phyloP scores from a whole-genome alignment of 2,329 filamentous ascomycete genomes.

The Ceratocystis destructans region DNA sequence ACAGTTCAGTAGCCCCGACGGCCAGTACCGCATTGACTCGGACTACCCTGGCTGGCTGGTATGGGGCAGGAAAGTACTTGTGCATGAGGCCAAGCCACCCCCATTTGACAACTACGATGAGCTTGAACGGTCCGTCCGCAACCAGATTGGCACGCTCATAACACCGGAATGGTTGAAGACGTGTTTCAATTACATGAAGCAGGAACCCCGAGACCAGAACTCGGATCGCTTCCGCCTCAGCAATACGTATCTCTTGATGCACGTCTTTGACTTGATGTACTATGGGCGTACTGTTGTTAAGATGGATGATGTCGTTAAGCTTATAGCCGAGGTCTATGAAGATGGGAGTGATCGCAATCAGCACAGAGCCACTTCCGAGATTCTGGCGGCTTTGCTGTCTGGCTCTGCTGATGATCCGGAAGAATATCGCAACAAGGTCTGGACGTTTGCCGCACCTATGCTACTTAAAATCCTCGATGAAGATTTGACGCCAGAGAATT shows the following conservation, averaged over 20 bases:
- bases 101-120: constrained; percentile 64
- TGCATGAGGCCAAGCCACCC: constrained; percentile 56
- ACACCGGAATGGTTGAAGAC: constrained; percentile 74
- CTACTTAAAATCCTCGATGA: constrained; percentile 78
- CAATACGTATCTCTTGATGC: constrained; percentile 73
- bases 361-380: constrained; percentile 88
- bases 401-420: constrained; percentile 66
- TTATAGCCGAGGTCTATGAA: constrained; percentile 64
- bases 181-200: constrained; percentile 88
- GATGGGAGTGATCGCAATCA: constrained; percentile 97
- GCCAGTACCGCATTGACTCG: constrained; percentile 78
- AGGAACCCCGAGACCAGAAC: constrained; percentile 72
- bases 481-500: constrained; percentile 84
- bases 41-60: constrained; percentile 95
- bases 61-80: constrained; percentile 79
- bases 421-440: constrained; percentile 61
- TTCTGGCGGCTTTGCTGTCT: constrained; percentile 70
- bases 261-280: constrained; percentile 81
- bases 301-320: constrained; percentile 75
- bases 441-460: constrained; percentile 83
- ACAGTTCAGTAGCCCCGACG: constrained; percentile 57
- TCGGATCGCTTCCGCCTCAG: constrained; percentile 83
- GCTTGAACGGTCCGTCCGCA: constrained; percentile 57
- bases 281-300: constrained; percentile 62
- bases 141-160: constrained; percentile 66